phyloP scores from a whole-genome alignment of 2,329 filamentous ascomycete genomes.

The Aspergillus japonicus region DNA sequence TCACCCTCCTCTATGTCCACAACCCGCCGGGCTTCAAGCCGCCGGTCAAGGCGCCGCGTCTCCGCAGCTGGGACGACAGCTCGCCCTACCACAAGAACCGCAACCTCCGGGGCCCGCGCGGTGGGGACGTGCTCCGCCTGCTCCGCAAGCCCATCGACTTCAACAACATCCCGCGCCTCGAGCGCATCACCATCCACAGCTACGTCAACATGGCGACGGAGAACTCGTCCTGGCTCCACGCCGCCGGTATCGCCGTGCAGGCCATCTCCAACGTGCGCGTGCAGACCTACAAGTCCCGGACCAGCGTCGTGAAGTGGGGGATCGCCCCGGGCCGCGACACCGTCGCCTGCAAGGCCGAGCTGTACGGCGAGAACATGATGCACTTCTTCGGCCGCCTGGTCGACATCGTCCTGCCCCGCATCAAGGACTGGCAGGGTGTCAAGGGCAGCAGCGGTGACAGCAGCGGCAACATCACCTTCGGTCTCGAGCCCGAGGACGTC shows the following conservation, averaged over 20 bases:
- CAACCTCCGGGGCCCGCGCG: constrained; percentile 78
- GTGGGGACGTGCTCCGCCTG: constrained; percentile 59
- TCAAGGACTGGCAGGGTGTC: constrained; percentile 94
- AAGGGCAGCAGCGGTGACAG: constrained; percentile 76
- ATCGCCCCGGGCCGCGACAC: constrained; percentile 69
- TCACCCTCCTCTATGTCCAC: constrained; percentile 87
- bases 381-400: constrained; percentile 89
- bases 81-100: constrained; percentile 95
- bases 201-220: constrained; percentile 67
- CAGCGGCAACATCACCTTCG: constrained; percentile 82
- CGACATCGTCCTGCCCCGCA: constrained; percentile 85
- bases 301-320: constrained; percentile 72
- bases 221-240: constrained; percentile 73
- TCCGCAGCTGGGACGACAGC: constrained; percentile 83
- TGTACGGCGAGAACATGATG: constrained; percentile 77
- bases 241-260: constrained; percentile 80
- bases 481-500: constrained; percentile 72
- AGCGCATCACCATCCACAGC: constrained; percentile 76
- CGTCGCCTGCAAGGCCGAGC: constrained; percentile 69
- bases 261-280: constrained; percentile 78
- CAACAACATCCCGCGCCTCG: constrained; percentile 79
- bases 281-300: constrained; percentile 66
- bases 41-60: constrained; percentile 59
- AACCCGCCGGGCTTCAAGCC: constrained; percentile 71
- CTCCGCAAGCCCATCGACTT: constrained; percentile 64